phyloP scores from a whole-genome alignment of 306 rosid genomes.

The Cicer judaicum region DNA sequence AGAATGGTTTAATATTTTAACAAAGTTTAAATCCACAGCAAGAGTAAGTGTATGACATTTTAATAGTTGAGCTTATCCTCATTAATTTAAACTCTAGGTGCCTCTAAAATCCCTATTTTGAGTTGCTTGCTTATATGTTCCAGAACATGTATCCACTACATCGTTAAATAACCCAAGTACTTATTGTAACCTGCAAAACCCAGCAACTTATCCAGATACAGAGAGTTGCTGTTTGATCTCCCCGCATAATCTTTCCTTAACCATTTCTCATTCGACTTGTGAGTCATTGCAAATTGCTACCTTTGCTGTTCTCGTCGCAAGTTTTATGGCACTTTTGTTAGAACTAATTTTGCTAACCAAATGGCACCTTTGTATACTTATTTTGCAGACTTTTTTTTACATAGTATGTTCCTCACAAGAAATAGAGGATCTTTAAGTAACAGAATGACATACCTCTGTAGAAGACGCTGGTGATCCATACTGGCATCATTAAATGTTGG shows the following conservation, averaged over 20 bases:
- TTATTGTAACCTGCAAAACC: neutral
- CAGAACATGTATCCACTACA: conserved; percentile 5
- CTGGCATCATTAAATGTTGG: conserved; percentile 77
- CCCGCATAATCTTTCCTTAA: neutral
- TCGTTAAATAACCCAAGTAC: conserved; percentile 5
- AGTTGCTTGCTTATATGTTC: conserved; percentile 6
- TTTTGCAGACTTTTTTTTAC: too few species aligned
- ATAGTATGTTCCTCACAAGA: neutral
- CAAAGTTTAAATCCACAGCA: conserved; percentile 16
- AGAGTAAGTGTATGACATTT: conserved; percentile 6
- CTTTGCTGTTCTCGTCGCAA: neutral
- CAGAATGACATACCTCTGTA: conserved; percentile 65
- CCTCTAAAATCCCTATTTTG: conserved; percentile 12
- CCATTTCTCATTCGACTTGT: neutral
- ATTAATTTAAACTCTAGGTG: conserved; percentile 4
- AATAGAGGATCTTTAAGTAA: conserved; percentile 17
- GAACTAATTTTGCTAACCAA: conserved; percentile 9
- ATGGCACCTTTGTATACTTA: neutral
- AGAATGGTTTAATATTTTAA: conserved; percentile 20
- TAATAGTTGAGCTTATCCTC: conserved; percentile 11
- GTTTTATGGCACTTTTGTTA: conserved; percentile 1
- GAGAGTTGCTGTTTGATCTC: neutral
- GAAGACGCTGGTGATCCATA: conserved; percentile 85
- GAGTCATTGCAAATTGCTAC: neutral
- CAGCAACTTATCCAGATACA: conserved; percentile 7